A percentile compares a stretch with the other conserved stretches of the same genome.
Evolutionary conservation across 2,329 filamentous ascomycete species (phyloP).

Genomic region (Epicoccum sorghinum): DNA sequence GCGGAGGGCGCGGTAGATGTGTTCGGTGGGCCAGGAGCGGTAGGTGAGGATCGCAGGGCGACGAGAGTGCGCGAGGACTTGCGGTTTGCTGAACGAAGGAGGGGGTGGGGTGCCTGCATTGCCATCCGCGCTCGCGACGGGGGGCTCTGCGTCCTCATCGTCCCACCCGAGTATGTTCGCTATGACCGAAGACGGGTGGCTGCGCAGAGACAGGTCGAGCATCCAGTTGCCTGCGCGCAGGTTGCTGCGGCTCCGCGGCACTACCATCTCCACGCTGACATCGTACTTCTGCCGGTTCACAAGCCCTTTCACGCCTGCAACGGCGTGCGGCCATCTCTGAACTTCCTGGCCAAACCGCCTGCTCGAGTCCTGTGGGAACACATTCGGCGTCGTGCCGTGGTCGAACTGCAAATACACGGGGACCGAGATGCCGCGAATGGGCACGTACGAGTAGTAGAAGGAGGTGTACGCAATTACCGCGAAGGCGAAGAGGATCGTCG

Average conservation of each 20-base stretch:
- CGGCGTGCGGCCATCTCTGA: conserved; percentile 58
- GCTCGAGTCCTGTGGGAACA: conserved; percentile 6
- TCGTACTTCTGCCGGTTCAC: conserved; percentile 81
- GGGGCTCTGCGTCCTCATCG: conserved; percentile 1
- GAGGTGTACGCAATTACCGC: conserved; percentile 67
- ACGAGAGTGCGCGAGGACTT: conserved; percentile 59
- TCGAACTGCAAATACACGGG: conserved; percentile 71
- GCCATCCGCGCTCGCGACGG: background rate
- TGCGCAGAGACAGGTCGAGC: conserved; percentile 76
- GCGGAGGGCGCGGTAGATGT: conserved; percentile 33
- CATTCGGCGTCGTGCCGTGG: conserved; percentile 24
- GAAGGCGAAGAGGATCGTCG: conserved; percentile 61
- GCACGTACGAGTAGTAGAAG: conserved; percentile 74
- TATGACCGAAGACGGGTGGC: conserved; percentile 16
- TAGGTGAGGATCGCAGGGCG: conserved; percentile 83
- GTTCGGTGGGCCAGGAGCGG: conserved; percentile 57
- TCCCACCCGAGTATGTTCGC: conserved; percentile 38
- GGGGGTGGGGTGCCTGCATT: too few relatives aligned
- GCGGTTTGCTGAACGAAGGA: conserved; percentile 20
- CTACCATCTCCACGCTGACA: conserved; percentile 72
- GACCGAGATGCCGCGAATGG: conserved; percentile 66
- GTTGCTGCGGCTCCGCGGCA: conserved; percentile 81
- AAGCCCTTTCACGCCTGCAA: conserved; percentile 50
- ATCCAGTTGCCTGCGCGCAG: conserved; percentile 89
- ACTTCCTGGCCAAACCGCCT: conserved; percentile 4